These are phyloP conservation scores for Debaryomyces robertsiae DNA, from an alignment of 1,139 yeast species.

Conservation along the genomic window DNA sequence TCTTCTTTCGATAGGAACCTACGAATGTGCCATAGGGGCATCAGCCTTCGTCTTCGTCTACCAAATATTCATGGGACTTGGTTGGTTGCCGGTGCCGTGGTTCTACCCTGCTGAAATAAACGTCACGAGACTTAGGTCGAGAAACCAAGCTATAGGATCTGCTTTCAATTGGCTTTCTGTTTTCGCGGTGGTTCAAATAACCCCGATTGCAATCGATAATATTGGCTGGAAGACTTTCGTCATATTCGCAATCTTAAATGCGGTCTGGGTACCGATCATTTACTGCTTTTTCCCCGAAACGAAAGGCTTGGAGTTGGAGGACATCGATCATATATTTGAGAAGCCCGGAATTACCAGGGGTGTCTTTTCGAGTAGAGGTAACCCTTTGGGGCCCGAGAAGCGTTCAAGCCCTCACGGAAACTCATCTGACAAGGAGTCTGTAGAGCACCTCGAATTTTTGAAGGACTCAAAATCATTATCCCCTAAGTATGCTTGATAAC, in stretches of 20 bases:
- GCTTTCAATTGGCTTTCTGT: slow-evolving; percentile 54
- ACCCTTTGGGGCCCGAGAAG: slow-evolving; percentile 4
- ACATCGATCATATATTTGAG: slow-evolving; percentile 10
- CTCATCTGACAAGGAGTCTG: too few relatives aligned
- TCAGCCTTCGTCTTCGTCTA: slow-evolving; percentile 19
- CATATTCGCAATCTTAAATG: slow-evolving; percentile 11
- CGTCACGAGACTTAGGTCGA: slow-evolving; percentile 51
- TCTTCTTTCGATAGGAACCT: slow-evolving; percentile 28
- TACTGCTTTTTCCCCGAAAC: slow-evolving; percentile 12
- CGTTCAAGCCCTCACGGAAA: too few relatives aligned
- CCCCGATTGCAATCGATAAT: slow-evolving; percentile 32
- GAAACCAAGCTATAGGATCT: slow-evolving; percentile 43
- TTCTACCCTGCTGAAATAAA: slow-evolving; percentile 53
- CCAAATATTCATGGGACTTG: slow-evolving; percentile 19
- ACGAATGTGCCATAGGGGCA: slow-evolving; percentile 19
- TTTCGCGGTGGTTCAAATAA: slow-evolving; percentile 56
- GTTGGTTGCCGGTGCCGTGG: slow-evolving; percentile 34
- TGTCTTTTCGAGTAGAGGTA: slow-evolving; percentile 10
- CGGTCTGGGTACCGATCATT: slow-evolving; percentile 11
- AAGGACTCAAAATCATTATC: too few relatives aligned
- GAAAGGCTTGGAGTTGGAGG: slow-evolving; percentile 11
- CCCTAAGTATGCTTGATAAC: too few relatives aligned
- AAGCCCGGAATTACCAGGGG: slow-evolving; percentile 11
- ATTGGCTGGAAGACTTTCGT: slow-evolving; percentile 12
- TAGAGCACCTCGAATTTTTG: too few relatives aligned